Percentiles rank a stretch among this genome's conserved stretches.
These are phyloP conservation scores for Hypoxylon sp. DNA, from an alignment of 2,329 filamentous ascomycete species.

Conservation along the genomic window DNA sequence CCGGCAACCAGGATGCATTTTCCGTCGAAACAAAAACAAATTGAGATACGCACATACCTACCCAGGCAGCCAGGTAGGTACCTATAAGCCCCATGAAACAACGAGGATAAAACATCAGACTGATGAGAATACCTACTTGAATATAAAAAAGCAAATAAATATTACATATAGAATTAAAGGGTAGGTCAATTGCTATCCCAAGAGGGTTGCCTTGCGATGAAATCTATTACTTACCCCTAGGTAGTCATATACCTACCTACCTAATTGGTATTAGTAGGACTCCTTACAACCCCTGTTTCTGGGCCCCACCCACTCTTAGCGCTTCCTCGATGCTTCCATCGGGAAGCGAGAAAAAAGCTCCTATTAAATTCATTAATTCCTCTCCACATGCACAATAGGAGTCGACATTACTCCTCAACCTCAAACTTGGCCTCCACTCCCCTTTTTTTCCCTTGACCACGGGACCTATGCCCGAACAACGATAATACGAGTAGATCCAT, in stretches of 20 bases:
- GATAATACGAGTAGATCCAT: constrained; percentile 32
- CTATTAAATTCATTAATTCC: constrained; percentile 19
- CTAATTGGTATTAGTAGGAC: neutral
- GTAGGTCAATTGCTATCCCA: too few relatives aligned
- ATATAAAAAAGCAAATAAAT: neutral
- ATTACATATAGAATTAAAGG: neutral
- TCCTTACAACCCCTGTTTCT: neutral
- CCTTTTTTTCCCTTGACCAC: constrained; percentile 31
- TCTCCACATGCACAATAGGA: constrained; percentile 19
- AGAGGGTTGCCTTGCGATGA: too few relatives aligned
- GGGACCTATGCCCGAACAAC: constrained; percentile 12
- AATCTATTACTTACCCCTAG: too few relatives aligned
- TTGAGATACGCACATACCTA: neutral
- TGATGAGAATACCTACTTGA: neutral
- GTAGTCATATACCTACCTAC: constrained; percentile 1
- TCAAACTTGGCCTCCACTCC: constrained; percentile 37
- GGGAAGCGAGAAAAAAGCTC: neutral
- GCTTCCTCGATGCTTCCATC: neutral
- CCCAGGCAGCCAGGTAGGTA: too few relatives aligned
- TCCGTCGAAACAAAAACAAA: neutral
- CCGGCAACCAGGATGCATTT: neutral
- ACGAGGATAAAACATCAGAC: too few relatives aligned
- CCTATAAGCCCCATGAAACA: neutral
- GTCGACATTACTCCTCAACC: constrained; percentile 27
- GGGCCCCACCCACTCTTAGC: constrained; percentile 1